Percentiles rank a stretch among this genome's conserved stretches.
These are phyloP conservation scores for Stenocarpella maydis DNA, from an alignment of 2,329 filamentous ascomycete species.

Conservation along the genomic window DNA sequence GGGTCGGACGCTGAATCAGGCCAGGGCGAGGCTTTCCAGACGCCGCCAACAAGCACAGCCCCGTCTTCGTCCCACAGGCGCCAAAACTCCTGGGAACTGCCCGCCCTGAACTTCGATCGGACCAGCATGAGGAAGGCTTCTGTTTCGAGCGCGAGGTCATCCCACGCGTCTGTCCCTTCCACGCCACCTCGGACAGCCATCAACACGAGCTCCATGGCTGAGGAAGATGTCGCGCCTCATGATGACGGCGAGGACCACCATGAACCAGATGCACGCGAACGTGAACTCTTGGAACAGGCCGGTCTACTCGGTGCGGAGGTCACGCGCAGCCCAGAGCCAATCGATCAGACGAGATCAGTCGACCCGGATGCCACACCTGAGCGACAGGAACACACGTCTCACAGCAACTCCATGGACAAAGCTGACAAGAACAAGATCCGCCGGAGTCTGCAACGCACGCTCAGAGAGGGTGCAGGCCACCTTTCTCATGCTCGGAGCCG, in stretches of 20 bases:
- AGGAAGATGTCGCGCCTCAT: conserved; percentile 40
- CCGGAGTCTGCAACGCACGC: conserved; percentile 86
- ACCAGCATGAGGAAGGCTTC: conserved; percentile 51
- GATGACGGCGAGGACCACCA: conserved; percentile 46
- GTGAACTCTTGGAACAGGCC: conserved; percentile 71
- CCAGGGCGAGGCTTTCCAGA: conserved; percentile 57
- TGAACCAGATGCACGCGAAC: conserved; percentile 72
- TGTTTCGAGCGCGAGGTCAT: conserved; percentile 52
- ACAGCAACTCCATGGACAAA: conserved; percentile 49
- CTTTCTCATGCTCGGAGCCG: conserved; percentile 74
- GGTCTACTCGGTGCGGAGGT: conserved; percentile 64
- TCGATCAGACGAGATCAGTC: conserved; percentile 49
- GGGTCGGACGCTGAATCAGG: conserved; percentile 49
- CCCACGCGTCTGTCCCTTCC: conserved; percentile 45
- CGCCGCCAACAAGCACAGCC: conserved; percentile 54
- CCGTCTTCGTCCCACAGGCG: conserved; percentile 49
- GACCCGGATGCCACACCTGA: conserved; percentile 53
- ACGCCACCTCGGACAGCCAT: conserved; percentile 45
- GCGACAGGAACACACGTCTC: conserved; percentile 40
- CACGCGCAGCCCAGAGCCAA: conserved; percentile 52
- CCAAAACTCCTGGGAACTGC: conserved; percentile 54
- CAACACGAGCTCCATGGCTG: conserved; percentile 43
- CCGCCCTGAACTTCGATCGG: conserved; percentile 46
- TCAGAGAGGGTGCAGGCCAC: conserved; percentile 79
- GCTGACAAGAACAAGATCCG: conserved; percentile 75